These are phyloP conservation scores for Boletus pseudo-olivaceus DNA, from an alignment of 768 basidiomycete species.

Conservation along the genomic window DNA sequence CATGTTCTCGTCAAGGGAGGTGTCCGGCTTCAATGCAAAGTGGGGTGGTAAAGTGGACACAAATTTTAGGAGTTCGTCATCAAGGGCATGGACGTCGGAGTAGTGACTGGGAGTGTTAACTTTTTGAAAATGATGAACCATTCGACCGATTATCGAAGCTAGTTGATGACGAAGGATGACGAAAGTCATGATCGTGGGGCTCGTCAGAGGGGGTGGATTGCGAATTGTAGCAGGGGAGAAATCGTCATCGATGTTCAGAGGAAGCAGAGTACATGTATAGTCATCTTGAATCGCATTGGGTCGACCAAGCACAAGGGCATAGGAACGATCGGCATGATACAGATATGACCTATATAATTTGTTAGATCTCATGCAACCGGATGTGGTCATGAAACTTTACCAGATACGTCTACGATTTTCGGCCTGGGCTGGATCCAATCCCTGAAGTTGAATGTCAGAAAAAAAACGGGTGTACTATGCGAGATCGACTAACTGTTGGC, in stretches of 20 bases:
- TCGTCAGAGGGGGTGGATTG: conserved; percentile 55
- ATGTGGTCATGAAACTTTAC: conserved; percentile 35
- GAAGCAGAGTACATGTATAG: conserved; percentile 78
- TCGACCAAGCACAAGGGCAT: conserved; percentile 86
- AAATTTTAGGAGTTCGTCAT: conserved; percentile 80
- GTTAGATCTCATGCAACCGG: conserved; percentile 1
- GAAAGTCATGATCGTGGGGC: conserved; percentile 83
- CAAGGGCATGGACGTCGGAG: conserved; percentile 74
- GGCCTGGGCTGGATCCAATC: conserved; percentile 68
- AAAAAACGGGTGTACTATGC: background rate
- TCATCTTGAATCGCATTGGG: conserved; percentile 88
- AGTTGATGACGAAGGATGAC: conserved; percentile 82
- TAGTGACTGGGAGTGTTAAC: conserved; percentile 76
- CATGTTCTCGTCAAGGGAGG: conserved; percentile 62
- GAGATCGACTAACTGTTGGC: conserved; percentile 55
- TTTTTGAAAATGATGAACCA: conserved; percentile 92
- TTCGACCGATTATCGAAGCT: conserved; percentile 80
- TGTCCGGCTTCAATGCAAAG: conserved; percentile 74
- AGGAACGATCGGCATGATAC: conserved; percentile 92
- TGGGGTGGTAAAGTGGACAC: conserved; percentile 75
- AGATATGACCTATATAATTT: conserved; percentile 65
- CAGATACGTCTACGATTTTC: conserved; percentile 91
- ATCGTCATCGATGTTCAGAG: conserved; percentile 70
- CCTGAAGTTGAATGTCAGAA: conserved; percentile 36
- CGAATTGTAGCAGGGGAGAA: conserved; percentile 41